Evolutionary conservation across 2,329 filamentous ascomycete species (phyloP), one percentile per base, ranked within the genome.

Genomic region (Cladosporium colombiae): DNA sequence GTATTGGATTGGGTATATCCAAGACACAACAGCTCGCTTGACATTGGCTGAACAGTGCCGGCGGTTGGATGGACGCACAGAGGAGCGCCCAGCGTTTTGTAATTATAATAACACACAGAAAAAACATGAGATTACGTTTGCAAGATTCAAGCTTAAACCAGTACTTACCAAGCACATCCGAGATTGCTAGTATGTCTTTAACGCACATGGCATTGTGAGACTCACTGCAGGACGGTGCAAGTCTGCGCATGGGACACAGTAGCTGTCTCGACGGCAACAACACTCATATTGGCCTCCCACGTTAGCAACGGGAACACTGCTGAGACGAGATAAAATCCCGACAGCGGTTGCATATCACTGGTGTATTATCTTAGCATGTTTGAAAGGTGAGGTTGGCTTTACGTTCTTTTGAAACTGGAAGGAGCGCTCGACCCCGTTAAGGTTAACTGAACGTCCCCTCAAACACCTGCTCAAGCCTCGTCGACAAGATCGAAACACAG

Each of bases 11-110:
- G 52, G 52, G 27, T 40, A 53, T 27, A 53, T 53, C 59, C 60
- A 62, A 62, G 60, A 62, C 49, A 62, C 31, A 52, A 53, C 49
- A 62, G 60, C 49, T 62, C 60, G 60, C 49, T 62, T 62, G 60
- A 62, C 46, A 52, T 62, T 53, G 60, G 60, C 60, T 53, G 60
- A 62, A 62, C 60, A 62, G 60, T 53, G 60, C 60, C 60, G 49
- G 60, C 31, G 49, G 49, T 46, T 60, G 31, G 60, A 62, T 46
- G 40, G 40, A 33, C 37, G 57, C 21, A 25, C 16, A 29, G 25
- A 40, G 35, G 37, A 33, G 40, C 46, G 57, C 21, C 25, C 18
- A 60, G 57, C 44, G n/a, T 46, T 46, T 31, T 60, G 57, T 60
- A 60, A 60, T 60, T 44, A 33, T 60, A 60, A 60, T 60, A 29